Base-by-base conservation (phyloP, 2,329 filamentous ascomycete species). In the Claviceps sp. region DNA sequence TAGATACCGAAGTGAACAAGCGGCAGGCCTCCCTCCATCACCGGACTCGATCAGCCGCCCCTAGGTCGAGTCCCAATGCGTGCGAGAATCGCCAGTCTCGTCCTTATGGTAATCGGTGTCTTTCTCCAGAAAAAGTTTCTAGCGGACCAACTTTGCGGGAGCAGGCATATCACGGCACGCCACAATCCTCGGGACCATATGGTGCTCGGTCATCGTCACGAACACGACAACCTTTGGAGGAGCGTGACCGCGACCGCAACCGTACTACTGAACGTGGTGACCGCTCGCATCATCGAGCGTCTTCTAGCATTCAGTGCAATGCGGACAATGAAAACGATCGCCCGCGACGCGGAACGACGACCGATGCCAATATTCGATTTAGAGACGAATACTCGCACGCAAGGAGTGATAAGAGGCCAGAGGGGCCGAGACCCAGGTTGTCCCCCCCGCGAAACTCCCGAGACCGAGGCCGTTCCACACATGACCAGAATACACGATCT, bases 41-140 rank as follows among this genome's bases (percentile, higher is more conserved):
- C 46, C 62, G 68, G 26, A 67, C 63, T 47, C 64, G 61, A 26
- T 72, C 71, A 3, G 63, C 64, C 20, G 61, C 64, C 1, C 61
- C 65, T 26, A 60, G 58, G 55, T 59, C 55, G 29, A 57, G 63
- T 3, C 59, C 64, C 1, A 64, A 68, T 22, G 64, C 67, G 43
- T 65, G 66, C 37, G 59, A 61, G 7, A 56, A 64, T 26, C 49
- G 64, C 56, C 55, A 58, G 43, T 54, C 61, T 17, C 60, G 64
- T 36, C 51, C 60, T 45, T 51, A 58, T 5, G 63, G 64, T 5
- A 67, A 72, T 43, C 62, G 61, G 1, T 61, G 67, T 26, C 56
- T 73, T 5, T 70, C 72, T 1, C 73, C 74, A 0, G 63, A 71
- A 2, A 60, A 72, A 2, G 68, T 69, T 29, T 73, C 69, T 48